phyloP scores from a whole-genome alignment of 106 monocot species.

The Triglochin maritima region DNA sequence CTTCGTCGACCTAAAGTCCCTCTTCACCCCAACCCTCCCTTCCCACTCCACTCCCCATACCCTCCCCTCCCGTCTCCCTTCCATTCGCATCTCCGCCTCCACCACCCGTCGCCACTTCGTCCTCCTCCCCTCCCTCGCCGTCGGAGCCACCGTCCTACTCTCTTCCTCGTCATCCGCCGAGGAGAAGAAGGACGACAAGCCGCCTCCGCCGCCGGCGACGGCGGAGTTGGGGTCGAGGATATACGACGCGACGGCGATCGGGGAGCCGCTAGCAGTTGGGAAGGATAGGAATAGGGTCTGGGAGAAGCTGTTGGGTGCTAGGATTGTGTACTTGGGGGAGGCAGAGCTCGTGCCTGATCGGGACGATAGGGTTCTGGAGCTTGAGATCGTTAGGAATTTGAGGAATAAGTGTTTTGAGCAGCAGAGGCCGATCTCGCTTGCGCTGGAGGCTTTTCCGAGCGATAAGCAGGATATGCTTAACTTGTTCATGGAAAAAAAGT shows the following conservation, averaged over 20 bases:
- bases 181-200: slow-evolving; percentile 22
- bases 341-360: slow-evolving; percentile 76
- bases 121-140: slow-evolving; percentile 40
- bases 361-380: slow-evolving; percentile 70
- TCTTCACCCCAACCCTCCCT: slow-evolving; percentile 5
- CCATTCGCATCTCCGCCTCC: not conserved
- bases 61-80: not conserved
- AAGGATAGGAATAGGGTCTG: slow-evolving; percentile 72
- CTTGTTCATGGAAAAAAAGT: slow-evolving; percentile 87
- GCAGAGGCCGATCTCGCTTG: slow-evolving; percentile 53
- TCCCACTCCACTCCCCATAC: slow-evolving; percentile 4
- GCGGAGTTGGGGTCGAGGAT: slow-evolving; percentile 42
- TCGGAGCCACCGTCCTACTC: slow-evolving; percentile 19
- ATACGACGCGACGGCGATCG: slow-evolving; percentile 82
- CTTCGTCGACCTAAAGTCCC: slow-evolving; percentile 1
- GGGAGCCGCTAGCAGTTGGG: slow-evolving; percentile 78
- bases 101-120: slow-evolving; percentile 35
- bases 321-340: slow-evolving; percentile 82
- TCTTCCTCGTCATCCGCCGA: slow-evolving; percentile 15
- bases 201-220: slow-evolving; percentile 5
- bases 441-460: slow-evolving; percentile 71
- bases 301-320: slow-evolving; percentile 77
- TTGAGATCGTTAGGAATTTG: slow-evolving; percentile 72
- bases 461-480: slow-evolving; percentile 65
- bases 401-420: slow-evolving; percentile 46